These are phyloP conservation scores for Ogataea dorogensis DNA, from an alignment of 805 yeast species.

Conservation along the genomic window DNA sequence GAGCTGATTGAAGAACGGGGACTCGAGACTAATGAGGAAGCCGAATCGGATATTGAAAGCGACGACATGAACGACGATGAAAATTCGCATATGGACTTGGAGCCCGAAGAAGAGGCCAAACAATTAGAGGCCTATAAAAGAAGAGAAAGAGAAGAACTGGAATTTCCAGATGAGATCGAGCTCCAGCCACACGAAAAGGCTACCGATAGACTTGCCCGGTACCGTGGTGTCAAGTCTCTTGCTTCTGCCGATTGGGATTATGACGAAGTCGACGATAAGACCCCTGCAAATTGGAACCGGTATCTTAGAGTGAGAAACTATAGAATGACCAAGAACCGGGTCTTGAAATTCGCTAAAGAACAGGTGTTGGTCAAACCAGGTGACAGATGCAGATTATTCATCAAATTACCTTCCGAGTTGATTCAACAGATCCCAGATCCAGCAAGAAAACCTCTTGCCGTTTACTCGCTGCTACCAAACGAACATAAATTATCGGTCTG, in stretches of 20 bases:
- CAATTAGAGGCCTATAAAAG: constrained; percentile 70
- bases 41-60: constrained; percentile 39
- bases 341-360: constrained; percentile 55
- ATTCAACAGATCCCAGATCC: constrained; percentile 45
- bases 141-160: constrained; percentile 76
- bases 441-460: constrained; percentile 48
- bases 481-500: constrained; percentile 86
- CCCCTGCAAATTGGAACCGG: constrained; percentile 75
- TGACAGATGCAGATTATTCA: constrained; percentile 53
- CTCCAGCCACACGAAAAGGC: constrained; percentile 74
- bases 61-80: constrained; percentile 37
- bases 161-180: constrained; percentile 95
- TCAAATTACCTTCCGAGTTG: constrained; percentile 54
- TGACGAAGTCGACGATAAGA: constrained; percentile 71
- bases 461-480: constrained; percentile 75
- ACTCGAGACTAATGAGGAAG: constrained; percentile 41
- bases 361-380: constrained; percentile 60
- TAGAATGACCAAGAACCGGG: constrained; percentile 69
- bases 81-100: constrained; percentile 68
- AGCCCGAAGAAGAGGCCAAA: constrained; percentile 78
- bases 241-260: constrained; percentile 83
- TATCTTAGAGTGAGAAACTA: constrained; percentile 72
- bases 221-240: constrained; percentile 84
- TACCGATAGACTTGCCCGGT: constrained; percentile 68
- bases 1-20: constrained; percentile 40